phyloP scores from a whole-genome alignment of 345 rosid species.

The Erodium maritimum region DNA sequence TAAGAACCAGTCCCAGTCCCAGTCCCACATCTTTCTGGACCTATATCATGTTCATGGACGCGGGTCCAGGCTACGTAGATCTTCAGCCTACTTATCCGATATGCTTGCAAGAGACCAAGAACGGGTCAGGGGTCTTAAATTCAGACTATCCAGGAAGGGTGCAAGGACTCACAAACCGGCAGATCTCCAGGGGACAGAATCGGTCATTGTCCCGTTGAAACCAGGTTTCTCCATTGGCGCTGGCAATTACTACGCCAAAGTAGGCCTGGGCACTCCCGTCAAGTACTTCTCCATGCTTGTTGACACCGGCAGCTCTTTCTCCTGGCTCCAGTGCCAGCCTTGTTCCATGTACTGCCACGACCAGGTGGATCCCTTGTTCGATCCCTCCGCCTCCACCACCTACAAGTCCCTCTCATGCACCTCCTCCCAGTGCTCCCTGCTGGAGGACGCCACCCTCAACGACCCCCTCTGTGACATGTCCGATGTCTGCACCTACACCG shows the following conservation, averaged over 20 bases:
- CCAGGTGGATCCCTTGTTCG: slow-evolving; percentile 32
- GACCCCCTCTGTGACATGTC: slow-evolving; percentile 15
- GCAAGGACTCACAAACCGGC: slow-evolving; percentile 6
- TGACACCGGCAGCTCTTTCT: slow-evolving; percentile 43
- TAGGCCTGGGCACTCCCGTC: slow-evolving; percentile 35
- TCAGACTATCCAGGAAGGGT: slow-evolving; percentile 6
- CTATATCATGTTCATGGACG: slow-evolving; percentile 20
- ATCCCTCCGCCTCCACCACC: slow-evolving; percentile 26
- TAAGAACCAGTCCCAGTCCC: no score
- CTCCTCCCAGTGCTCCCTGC: slow-evolving; percentile 21
- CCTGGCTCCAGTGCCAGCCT: slow-evolving; percentile 50
- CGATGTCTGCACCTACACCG: slow-evolving; percentile 21
- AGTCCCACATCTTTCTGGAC: slow-evolving; percentile 11
- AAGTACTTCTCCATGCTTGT: slow-evolving; percentile 32
- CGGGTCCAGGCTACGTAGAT: neutral
- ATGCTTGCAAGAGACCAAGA: slow-evolving; percentile 21
- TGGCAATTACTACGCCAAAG: slow-evolving; percentile 27
- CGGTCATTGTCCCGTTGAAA: slow-evolving; percentile 16
- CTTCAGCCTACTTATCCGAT: slow-evolving; percentile 9
- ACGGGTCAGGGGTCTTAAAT: slow-evolving; percentile 14
- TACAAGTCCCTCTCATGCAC: slow-evolving; percentile 17
- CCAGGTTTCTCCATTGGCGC: slow-evolving; percentile 27
- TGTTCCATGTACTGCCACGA: slow-evolving; percentile 20
- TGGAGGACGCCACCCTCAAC: slow-evolving; percentile 29
- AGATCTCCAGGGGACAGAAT: slow-evolving; percentile 10